Evolutionary conservation across 371 early-diverging fungal species (phyloP).

Genomic region (Batkoa obscura): DNA sequence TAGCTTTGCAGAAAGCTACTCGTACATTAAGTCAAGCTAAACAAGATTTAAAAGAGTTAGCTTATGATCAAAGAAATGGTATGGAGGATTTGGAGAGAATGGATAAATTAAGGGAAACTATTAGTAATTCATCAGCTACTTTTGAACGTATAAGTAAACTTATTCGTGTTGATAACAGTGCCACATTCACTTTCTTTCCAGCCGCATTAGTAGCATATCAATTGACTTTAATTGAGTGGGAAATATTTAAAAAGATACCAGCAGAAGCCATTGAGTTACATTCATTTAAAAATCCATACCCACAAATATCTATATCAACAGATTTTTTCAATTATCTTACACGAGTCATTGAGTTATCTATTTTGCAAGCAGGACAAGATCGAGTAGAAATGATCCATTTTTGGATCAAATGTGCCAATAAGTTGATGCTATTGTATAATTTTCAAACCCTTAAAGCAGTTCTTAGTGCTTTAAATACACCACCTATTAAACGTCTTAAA

Average conservation of each 20-base stretch:
- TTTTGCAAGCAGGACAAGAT: conserved; percentile 35
- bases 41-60: not conserved
- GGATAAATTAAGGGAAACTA: not conserved
- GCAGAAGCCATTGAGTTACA: conserved; percentile 38
- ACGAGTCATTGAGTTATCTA: conserved; percentile 47
- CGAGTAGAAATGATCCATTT: conserved; percentile 42
- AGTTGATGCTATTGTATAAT: conserved; percentile 40
- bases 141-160: conserved; percentile 6
- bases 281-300: conserved; percentile 41
- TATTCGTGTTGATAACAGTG: conserved; percentile 7
- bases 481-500: conserved; percentile 52
- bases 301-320: conserved; percentile 46
- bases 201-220: conserved; percentile 50
- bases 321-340: conserved; percentile 72
- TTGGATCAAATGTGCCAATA: conserved; percentile 57
- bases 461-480: conserved; percentile 44
- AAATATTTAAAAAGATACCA: conserved; percentile 45
- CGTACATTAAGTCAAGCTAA: not conserved
- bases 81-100: not conserved
- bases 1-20: not conserved
- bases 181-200: conserved; percentile 38
- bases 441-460: conserved; percentile 60
- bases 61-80: not conserved
- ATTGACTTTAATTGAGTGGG: conserved; percentile 47
- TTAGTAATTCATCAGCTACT: not conserved